These are phyloP conservation scores for Zoysia pacifica DNA, from an alignment of 176 grass and related monocot genomes.

Conservation along the genomic window DNA sequence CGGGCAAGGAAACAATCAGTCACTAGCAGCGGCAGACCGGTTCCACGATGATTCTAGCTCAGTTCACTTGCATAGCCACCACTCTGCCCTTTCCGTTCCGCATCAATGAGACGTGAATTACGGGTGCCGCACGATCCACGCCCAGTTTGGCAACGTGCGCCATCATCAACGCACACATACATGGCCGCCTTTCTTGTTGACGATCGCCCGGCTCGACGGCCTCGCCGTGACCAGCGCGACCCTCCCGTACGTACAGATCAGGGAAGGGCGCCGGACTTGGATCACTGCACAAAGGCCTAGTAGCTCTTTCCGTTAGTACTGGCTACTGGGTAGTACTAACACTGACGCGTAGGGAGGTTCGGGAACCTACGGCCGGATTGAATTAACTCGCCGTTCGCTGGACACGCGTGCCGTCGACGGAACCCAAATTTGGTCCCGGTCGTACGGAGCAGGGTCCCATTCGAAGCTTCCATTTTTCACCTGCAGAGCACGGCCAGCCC, in stretches of 20 bases:
- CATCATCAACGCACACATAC: not conserved
- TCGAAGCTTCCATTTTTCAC: constrained; percentile 34
- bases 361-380: not conserved
- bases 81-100: not conserved
- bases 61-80: not conserved
- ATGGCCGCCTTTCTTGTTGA: constrained; percentile 16
- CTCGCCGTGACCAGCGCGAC: not conserved
- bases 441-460: not conserved
- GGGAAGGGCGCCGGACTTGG: not conserved
- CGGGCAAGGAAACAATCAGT: not conserved
- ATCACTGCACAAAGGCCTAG: not conserved
- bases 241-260: not conserved
- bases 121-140: not conserved
- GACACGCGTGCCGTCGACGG: not conserved
- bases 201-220: not conserved
- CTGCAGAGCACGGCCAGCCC: not conserved
- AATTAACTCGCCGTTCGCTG: constrained; percentile 20
- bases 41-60: not conserved
- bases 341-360: not conserved
- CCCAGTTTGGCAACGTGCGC: not conserved
- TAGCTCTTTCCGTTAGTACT: not conserved
- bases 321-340: not conserved
- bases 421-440: not conserved
- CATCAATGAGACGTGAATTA: not conserved
- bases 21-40: not conserved